phyloP scores from a whole-genome alignment of 2,329 filamentous ascomycete genomes.

The Ophiostoma himal-ulmi region DNA sequence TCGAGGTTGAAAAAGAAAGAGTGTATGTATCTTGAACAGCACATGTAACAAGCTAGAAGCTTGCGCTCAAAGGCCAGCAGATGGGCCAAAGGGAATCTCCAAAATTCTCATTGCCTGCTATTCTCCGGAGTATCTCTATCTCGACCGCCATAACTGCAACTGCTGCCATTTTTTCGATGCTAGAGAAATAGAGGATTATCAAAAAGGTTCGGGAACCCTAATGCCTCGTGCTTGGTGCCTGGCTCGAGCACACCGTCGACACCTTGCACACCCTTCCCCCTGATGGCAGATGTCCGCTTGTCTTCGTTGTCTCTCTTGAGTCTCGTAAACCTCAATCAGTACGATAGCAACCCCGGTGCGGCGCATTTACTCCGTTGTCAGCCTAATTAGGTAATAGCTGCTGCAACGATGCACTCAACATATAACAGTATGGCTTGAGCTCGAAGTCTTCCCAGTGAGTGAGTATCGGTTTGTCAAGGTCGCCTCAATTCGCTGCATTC shows the following conservation, averaged over 20 bases:
- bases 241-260: neutral
- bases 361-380: neutral
- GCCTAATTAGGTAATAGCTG: neutral
- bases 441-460: neutral
- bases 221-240: neutral
- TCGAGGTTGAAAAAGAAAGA: too few species aligned
- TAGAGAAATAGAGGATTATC: slow-evolving; percentile 14
- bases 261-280: slow-evolving; percentile 13
- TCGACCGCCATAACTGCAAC: slow-evolving; percentile 19
- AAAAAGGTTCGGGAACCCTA: neutral
- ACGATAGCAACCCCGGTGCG: too few species aligned
- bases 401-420: neutral
- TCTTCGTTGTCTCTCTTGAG: neutral
- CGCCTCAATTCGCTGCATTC: neutral
- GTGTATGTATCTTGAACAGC: slow-evolving; percentile 12
- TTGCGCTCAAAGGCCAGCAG: slow-evolving; percentile 21
- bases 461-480: neutral
- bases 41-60: slow-evolving; percentile 22
- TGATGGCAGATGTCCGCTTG: neutral
- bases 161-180: slow-evolving; percentile 19
- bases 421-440: neutral
- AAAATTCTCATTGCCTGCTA: neutral
- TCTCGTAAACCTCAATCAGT: too few species aligned
- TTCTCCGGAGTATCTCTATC: slow-evolving; percentile 15
- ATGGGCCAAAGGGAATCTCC: neutral